A percentile compares a stretch with the other conserved stretches of the same genome.
These are phyloP conservation scores for Penicillium verrucosum DNA, from an alignment of 2,329 filamentous ascomycete species.

Conservation along the genomic window DNA sequence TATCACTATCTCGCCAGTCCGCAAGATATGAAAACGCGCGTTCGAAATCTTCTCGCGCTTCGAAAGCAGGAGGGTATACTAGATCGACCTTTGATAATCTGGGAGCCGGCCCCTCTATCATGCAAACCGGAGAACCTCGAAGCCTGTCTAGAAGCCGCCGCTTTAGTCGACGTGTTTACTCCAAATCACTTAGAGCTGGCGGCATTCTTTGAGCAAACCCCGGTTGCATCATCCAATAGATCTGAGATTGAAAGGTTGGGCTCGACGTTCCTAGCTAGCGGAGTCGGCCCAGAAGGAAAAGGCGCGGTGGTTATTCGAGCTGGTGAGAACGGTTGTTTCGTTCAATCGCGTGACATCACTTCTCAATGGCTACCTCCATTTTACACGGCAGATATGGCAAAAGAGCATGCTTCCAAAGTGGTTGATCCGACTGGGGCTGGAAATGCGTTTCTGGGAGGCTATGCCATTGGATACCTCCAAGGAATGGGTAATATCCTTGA, in stretches of 20 bases:
- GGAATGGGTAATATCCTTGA: slow-evolving; percentile 18
- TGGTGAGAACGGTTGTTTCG: slow-evolving; percentile 31
- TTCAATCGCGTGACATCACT: slow-evolving; percentile 8
- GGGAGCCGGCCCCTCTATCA: slow-evolving; percentile 25
- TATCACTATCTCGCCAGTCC: slow-evolving; percentile 23
- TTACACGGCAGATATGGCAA: slow-evolving; percentile 3
- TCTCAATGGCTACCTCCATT: slow-evolving; percentile 32
- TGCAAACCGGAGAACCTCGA: slow-evolving; percentile 23
- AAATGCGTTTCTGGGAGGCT: slow-evolving; percentile 38
- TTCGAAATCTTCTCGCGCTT: slow-evolving; percentile 16
- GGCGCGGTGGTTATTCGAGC: slow-evolving; percentile 29
- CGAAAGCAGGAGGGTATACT: slow-evolving; percentile 6
- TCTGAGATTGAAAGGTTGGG: slow-evolving; percentile 14
- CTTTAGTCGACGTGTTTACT: slow-evolving; percentile 34
- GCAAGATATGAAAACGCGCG: slow-evolving; percentile 9
- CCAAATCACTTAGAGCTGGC: slow-evolving; percentile 41
- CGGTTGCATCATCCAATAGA: neutral
- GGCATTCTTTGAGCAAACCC: slow-evolving; percentile 15
- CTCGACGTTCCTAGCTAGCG: slow-evolving; percentile 5
- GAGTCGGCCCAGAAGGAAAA: slow-evolving; percentile 16
- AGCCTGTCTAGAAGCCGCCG: slow-evolving; percentile 14
- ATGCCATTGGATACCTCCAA: slow-evolving; percentile 25
- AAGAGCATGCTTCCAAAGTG: slow-evolving; percentile 13
- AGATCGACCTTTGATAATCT: slow-evolving; percentile 21
- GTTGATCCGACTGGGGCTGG: slow-evolving; percentile 39